These are phyloP conservation scores for Scedosporium boydii DNA, from an alignment of 2,329 filamentous ascomycete genomes.

Conservation along the genomic window DNA sequence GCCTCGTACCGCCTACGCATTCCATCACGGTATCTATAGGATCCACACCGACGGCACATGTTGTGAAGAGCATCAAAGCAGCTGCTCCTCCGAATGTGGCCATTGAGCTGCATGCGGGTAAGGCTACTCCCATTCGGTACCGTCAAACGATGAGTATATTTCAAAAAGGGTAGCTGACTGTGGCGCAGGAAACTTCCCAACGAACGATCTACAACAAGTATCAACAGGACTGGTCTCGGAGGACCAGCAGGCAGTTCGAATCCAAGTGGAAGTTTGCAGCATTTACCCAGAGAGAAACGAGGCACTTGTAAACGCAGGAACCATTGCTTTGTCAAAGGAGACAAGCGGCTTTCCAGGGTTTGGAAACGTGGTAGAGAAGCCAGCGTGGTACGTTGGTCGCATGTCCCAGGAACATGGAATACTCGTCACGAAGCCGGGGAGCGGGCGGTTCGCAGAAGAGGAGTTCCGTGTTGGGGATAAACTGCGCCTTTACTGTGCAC, in stretches of 20 bases:
- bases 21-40: slow-evolving; percentile 22
- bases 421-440: slow-evolving; percentile 14
- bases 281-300: slow-evolving; percentile 27
- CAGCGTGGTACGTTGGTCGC: slow-evolving; percentile 22
- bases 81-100: slow-evolving; percentile 19
- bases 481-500: slow-evolving; percentile 21
- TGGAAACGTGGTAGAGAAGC: slow-evolving; percentile 18
- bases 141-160: neutral
- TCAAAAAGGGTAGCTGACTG: neutral
- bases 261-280: slow-evolving; percentile 26
- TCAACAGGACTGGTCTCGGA: slow-evolving; percentile 21
- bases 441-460: slow-evolving; percentile 14
- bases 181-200: slow-evolving; percentile 23
- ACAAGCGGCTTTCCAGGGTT: slow-evolving; percentile 20
- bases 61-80: slow-evolving; percentile 20
- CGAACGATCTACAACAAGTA: slow-evolving; percentile 29
- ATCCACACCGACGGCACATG: slow-evolving; percentile 26
- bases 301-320: slow-evolving; percentile 26
- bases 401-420: slow-evolving; percentile 29
- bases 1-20: slow-evolving; percentile 16
- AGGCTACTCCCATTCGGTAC: neutral
- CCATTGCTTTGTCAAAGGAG: slow-evolving; percentile 24
- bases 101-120: slow-evolving; percentile 26
- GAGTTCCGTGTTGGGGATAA: slow-evolving; percentile 23
- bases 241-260: slow-evolving; percentile 20